Base-by-base conservation (phyloP, 352 stramenopile genomes). In the Pythium aristosporum region DNA sequence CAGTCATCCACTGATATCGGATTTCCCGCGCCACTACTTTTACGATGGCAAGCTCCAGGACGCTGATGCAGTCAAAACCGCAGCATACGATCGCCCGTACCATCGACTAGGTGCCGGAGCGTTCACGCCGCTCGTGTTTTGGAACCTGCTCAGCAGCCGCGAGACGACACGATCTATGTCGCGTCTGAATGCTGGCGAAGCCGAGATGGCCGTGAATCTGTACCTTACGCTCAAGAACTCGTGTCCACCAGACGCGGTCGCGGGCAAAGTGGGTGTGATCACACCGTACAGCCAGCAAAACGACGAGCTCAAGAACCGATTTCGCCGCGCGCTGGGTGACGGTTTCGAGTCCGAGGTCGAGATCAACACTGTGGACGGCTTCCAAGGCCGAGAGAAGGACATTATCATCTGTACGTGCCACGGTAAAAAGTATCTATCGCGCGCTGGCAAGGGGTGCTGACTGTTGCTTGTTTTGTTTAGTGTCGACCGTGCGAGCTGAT, bases 341-440 rank as follows among this genome's bases (percentile, higher is more conserved):
- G 76, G 73, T 5, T 96, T 77, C 46, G 76, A 91, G 28, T 69
- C 85, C 67, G 87, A 96, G 49, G 82, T 97, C 3, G 91, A 98
- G 72, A 91, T 98, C 73, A 97, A 96, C 63, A 97, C 89, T 3
- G 90, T 97, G 39, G 91, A 98, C 44, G 92, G 90, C 5, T 97
- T 97, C 54, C 91, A 98, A 69, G 91, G 89, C n/a, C 79, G 88
- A 41, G 88, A 96, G 44, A 96, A 96, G 68, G 88, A 96, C 59
- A 93, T 96, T 63, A 96, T 96, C 68, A 96, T 96, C 57, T 61
- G 87, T 95, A 82, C 43, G 81, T 89, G 5, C 25, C 5, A 30
- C 25, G 42, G 25, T 18, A 20, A 23, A 23, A 18, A 48, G 12
- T 20, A 9, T 23, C 9, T 23, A 23, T 48, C 18, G 2, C 18